phyloP scores from a whole-genome alignment of 2,329 filamentous ascomycete species.

The Endoconidiophora laricicola region DNA sequence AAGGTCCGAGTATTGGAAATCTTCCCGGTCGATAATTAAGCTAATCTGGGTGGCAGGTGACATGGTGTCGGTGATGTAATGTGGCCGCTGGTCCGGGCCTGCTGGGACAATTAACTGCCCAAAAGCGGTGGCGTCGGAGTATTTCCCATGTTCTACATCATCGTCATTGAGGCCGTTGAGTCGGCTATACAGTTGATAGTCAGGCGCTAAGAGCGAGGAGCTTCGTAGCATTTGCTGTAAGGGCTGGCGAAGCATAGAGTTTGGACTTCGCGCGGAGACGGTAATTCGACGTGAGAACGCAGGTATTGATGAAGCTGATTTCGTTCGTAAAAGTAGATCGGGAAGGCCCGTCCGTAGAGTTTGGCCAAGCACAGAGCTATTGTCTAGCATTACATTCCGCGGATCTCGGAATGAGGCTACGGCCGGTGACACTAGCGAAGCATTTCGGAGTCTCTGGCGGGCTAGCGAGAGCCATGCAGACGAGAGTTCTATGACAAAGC shows the following conservation, averaged over 20 bases:
- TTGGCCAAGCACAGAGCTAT: not conserved
- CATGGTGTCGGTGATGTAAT: constrained; percentile 7
- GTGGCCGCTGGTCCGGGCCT: constrained; percentile 6
- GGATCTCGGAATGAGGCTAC: constrained; percentile 4
- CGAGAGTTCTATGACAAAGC: constrained; percentile 8
- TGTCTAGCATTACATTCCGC: not conserved
- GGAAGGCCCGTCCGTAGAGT: not conserved
- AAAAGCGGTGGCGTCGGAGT: not conserved
- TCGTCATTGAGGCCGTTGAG: not conserved
- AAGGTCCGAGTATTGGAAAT: constrained; percentile 10
- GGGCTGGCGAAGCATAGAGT: not conserved
- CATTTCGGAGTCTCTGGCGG: not conserved
- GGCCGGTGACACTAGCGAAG: not conserved
- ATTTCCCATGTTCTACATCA: constrained; percentile 4
- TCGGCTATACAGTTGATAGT: constrained; percentile 4
- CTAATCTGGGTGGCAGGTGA: not conserved
- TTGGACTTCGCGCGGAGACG: constrained; percentile 2
- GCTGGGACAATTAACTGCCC: constrained; percentile 3
- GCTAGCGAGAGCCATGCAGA: constrained; percentile 9
- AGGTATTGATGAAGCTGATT: not conserved
- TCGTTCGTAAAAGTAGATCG: not conserved
- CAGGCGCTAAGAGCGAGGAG: constrained; percentile 5
- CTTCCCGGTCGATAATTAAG: constrained; percentile 7
- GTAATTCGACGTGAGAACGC: constrained; percentile 1
- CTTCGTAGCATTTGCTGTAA: not conserved